A percentile compares a stretch with the other conserved stretches of the same genome.
phyloP scores from a whole-genome alignment of 305 asterid genomes.

The Andrographis paniculata region DNA sequence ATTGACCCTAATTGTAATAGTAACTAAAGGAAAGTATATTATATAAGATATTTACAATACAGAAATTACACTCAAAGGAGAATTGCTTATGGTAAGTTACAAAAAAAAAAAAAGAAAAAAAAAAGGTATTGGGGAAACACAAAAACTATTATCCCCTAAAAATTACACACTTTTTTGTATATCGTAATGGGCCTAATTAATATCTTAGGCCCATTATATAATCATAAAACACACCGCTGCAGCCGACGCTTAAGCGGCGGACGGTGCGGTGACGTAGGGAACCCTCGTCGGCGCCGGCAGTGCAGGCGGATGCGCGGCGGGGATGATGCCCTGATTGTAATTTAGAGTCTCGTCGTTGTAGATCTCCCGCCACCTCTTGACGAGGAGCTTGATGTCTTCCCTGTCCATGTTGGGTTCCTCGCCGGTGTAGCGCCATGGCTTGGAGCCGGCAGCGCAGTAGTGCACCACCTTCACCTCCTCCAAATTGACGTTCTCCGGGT shows the following conservation, averaged over 20 bases:
- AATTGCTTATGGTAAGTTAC: no score
- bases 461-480: slow-evolving; percentile 43
- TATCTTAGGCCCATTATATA: no score
- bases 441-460: slow-evolving; percentile 49
- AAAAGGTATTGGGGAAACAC: no score
- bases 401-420: slow-evolving; percentile 28
- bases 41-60: no score
- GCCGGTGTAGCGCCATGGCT: slow-evolving; percentile 48
- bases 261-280: slow-evolving; percentile 33
- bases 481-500: slow-evolving; percentile 39
- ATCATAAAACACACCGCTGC: background rate
- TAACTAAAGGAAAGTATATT: no score
- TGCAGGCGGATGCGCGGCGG: background rate
- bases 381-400: slow-evolving; percentile 28
- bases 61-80: no score
- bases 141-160: no score
- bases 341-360: slow-evolving; percentile 26
- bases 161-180: no score
- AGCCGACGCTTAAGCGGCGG: slow-evolving; percentile 29
- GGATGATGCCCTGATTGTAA: slow-evolving; percentile 5
- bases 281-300: slow-evolving; percentile 14
- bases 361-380: slow-evolving; percentile 29
- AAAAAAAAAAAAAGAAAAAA: no score
- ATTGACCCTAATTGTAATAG: no score
- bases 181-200: no score